A percentile compares a stretch with the other conserved stretches of the same genome.
Evolutionary conservation across 1,139 yeast species (phyloP).

Genomic region (Lodderomyces orthopsilosis): DNA sequence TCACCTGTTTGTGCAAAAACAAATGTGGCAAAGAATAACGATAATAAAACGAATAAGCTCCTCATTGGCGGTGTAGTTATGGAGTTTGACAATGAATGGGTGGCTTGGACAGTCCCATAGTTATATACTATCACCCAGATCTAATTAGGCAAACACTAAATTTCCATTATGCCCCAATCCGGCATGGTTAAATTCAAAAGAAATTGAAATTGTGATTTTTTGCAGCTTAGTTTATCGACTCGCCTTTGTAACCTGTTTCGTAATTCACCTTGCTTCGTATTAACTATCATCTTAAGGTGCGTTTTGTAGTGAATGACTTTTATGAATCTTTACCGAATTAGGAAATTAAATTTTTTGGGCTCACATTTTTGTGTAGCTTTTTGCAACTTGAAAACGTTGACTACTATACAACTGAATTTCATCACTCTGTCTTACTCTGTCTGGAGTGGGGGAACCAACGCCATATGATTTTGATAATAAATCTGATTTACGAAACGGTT

Average conservation of each 20-base stretch:
- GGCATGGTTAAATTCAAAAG: neutral
- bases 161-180: neutral
- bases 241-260: neutral
- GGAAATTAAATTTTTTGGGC: conserved; percentile 3
- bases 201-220: neutral
- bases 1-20: conserved; percentile 10
- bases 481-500: neutral
- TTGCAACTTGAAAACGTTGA: neutral
- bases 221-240: neutral
- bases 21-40: conserved; percentile 13
- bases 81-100: neutral
- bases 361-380: neutral
- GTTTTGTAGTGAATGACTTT: neutral
- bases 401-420: too few relatives aligned
- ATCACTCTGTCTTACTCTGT: too few relatives aligned
- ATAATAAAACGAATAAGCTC: conserved; percentile 10
- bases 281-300: neutral
- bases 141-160: neutral
- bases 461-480: too few relatives aligned
- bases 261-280: neutral
- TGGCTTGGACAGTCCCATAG: neutral
- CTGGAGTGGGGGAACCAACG: too few relatives aligned
- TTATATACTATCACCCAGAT: neutral
- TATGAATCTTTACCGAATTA: conserved; percentile 4
- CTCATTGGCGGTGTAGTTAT: conserved; percentile 10